phyloP scores from a whole-genome alignment of 257 asterid genomes.

The Fraxinus anomala region DNA sequence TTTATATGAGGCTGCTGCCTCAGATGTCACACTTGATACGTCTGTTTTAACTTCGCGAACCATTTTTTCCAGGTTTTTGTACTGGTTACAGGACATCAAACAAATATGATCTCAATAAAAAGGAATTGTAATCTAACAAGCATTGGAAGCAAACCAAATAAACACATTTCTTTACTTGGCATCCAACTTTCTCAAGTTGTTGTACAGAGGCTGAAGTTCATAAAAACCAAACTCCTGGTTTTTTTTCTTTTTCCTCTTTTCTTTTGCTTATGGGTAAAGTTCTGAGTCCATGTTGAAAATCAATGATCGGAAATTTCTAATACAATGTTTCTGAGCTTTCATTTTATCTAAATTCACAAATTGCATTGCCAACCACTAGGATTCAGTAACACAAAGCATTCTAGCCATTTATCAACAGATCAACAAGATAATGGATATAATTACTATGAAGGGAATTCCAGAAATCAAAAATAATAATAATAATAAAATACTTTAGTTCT shows the following conservation, averaged over 20 bases:
- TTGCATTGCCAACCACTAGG: constrained; percentile 9
- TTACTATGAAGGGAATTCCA: background rate
- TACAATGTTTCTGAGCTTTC: constrained; percentile 4
- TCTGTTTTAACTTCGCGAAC: constrained; percentile 61
- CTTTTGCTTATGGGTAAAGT: constrained; percentile 13
- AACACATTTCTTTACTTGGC: background rate
- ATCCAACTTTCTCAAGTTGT: constrained; percentile 5
- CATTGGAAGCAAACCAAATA: constrained; percentile 9
- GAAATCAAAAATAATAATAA: too few relatives aligned
- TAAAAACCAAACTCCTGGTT: background rate
- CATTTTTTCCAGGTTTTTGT: constrained; percentile 80
- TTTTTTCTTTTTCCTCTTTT: constrained; percentile 11
- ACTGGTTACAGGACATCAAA: constrained; percentile 51
- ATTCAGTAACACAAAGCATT: background rate
- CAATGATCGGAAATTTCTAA: constrained; percentile 5
- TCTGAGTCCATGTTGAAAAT: constrained; percentile 12
- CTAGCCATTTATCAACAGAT: constrained; percentile 10
- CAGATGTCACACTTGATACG: constrained; percentile 41
- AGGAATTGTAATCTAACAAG: constrained; percentile 15
- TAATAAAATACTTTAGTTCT: background rate
- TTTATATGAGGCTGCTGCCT: constrained; percentile 46
- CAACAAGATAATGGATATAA: background rate
- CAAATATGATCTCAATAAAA: constrained; percentile 20
- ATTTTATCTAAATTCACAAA: constrained; percentile 7
- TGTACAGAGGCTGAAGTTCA: background rate